A percentile compares a stretch with the other conserved stretches of the same genome.
These are phyloP conservation scores for Yamagishiella unicocca DNA, from an alignment of 139 green algal species.

Conservation along the genomic window DNA sequence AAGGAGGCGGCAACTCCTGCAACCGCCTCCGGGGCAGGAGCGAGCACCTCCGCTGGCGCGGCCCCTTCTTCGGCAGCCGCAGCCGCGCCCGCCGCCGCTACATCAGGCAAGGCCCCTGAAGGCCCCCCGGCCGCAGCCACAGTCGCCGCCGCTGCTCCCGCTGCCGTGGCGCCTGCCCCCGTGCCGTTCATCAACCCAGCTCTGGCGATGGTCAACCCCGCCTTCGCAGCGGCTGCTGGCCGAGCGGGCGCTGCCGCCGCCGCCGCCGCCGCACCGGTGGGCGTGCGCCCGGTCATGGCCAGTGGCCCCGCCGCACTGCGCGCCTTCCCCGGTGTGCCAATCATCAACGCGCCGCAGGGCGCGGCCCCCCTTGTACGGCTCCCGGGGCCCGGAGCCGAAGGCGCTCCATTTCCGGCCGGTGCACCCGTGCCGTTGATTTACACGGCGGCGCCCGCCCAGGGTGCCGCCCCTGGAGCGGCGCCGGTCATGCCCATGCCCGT, in stretches of 20 bases:
- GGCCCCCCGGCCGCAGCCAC: background rate
- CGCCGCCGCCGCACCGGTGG: background rate
- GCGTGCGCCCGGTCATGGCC: background rate
- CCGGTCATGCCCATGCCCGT: background rate
- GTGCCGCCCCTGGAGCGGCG: background rate
- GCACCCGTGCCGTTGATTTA: slow-evolving; percentile 1
- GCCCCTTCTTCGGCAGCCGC: background rate
- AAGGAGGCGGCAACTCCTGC: background rate
- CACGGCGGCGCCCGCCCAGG: background rate
- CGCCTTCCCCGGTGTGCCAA: background rate
- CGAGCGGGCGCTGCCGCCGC: background rate
- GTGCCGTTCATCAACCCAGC: slow-evolving; percentile 25
- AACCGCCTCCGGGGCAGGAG: too few relatives aligned
- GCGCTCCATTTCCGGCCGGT: background rate
- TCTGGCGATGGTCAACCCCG: slow-evolving; percentile 23
- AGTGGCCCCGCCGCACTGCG: too few relatives aligned
- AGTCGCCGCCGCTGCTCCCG: background rate
- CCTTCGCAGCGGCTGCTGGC: background rate
- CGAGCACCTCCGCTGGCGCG: background rate
- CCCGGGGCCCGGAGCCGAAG: background rate
- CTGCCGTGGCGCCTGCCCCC: background rate
- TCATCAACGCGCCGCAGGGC: background rate
- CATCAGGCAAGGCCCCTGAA: background rate
- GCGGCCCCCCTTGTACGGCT: background rate
- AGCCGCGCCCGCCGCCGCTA: background rate